A percentile compares a stretch with the other conserved stretches of the same genome.
Conservation (phyloP, 208 protist species). For the Trypanosoma lewisi region DNA sequence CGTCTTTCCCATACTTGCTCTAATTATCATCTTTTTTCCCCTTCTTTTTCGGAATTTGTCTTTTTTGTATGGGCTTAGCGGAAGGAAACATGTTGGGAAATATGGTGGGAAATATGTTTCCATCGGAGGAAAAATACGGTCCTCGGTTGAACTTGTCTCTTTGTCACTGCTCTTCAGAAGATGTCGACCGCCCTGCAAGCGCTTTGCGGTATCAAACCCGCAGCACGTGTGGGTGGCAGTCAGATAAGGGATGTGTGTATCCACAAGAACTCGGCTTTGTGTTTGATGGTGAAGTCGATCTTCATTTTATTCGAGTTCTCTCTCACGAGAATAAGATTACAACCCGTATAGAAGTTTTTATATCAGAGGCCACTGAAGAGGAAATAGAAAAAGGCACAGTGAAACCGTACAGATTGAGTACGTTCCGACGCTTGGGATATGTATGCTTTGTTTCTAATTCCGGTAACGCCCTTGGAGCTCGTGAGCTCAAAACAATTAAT, state of each 20-base stretch:
- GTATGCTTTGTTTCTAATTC: slow-evolving; percentile 69
- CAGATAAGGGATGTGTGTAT: slow-evolving; percentile 72
- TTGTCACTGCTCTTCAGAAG: slow-evolving; percentile 80
- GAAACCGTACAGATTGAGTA: slow-evolving; percentile 45
- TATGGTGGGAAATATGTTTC: slow-evolving; percentile 10
- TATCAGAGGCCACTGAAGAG: slow-evolving; percentile 48
- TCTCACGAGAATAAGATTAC: slow-evolving; percentile 85
- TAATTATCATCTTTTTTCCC: slow-evolving; percentile 8
- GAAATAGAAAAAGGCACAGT: slow-evolving; percentile 54
- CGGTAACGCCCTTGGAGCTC: slow-evolving; percentile 46
- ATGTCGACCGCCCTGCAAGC: slow-evolving; percentile 49
- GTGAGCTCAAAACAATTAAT: slow-evolving; percentile 90
- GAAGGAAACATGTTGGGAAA: not conserved
- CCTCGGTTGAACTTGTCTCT: slow-evolving; percentile 61
- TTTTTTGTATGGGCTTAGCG: slow-evolving; percentile 7
- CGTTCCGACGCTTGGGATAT: slow-evolving; percentile 77
- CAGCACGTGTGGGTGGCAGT: slow-evolving; percentile 78
- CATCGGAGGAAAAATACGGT: slow-evolving; percentile 70
- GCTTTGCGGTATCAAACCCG: slow-evolving; percentile 56
- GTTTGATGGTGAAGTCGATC: slow-evolving; percentile 80
- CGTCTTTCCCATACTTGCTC: no score
- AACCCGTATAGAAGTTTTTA: slow-evolving; percentile 76
- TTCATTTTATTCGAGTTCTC: slow-evolving; percentile 75
- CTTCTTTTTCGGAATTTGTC: slow-evolving; percentile 6
- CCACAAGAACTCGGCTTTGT: slow-evolving; percentile 87